These are phyloP conservation scores for Euryodendron excelsum DNA, from an alignment of 148 eudicot genomes.

Conservation along the genomic window DNA sequence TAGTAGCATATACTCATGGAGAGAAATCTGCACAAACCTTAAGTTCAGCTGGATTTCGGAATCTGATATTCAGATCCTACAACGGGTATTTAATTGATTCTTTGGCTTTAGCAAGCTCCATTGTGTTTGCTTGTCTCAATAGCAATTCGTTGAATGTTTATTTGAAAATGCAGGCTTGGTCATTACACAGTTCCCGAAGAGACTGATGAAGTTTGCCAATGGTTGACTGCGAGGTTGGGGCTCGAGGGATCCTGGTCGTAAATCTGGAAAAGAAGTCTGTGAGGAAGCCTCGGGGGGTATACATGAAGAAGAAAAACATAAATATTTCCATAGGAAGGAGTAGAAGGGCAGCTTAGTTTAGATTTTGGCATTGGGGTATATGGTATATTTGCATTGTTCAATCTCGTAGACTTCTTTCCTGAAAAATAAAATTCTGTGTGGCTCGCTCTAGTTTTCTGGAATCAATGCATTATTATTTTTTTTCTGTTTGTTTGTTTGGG, in stretches of 20 bases:
- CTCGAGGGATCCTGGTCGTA: constrained; percentile 34
- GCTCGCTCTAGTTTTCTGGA: not conserved
- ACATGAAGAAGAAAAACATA: not conserved
- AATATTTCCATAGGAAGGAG: not conserved
- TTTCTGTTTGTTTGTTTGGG: not conserved
- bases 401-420: constrained; percentile 9
- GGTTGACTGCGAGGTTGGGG: constrained; percentile 46
- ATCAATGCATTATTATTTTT: not conserved
- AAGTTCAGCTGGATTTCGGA: constrained; percentile 57
- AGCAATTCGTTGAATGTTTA: not conserved
- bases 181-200: constrained; percentile 74
- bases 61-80: constrained; percentile 51
- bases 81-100: constrained; percentile 40
- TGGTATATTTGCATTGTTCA: constrained; percentile 18
- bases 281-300: constrained; percentile 12
- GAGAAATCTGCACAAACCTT: constrained; percentile 54
- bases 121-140: not conserved
- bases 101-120: not conserved
- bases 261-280: not conserved
- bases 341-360: constrained; percentile 16
- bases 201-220: constrained; percentile 55
- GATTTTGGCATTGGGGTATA: constrained; percentile 16
- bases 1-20: constrained; percentile 62
- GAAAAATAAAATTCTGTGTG: not conserved
- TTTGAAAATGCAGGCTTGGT: constrained; percentile 48